Evolutionary conservation across 257 asterid species (phyloP), one percentile per base, ranked within the genome.

Genomic region (Gentiana straminea): DNA sequence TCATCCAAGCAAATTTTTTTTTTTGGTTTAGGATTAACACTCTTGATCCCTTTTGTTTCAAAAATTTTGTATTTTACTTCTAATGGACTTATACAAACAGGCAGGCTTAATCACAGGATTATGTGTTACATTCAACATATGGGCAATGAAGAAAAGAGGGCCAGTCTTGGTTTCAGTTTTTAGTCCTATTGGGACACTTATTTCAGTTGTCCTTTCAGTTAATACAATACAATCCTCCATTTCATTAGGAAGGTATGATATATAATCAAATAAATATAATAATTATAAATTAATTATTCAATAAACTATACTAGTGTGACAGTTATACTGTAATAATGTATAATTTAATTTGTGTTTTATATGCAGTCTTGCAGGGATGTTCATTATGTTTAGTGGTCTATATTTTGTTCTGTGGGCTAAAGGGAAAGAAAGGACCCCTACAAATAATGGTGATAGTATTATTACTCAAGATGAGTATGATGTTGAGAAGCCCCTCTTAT

Each of bases 121-220:
- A 58, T 80, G 96, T 15, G 68, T 75, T 45, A 84, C 90, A 69
- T 79, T 90, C 78, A 86, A 82, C 46, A 77, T 82, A 36, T 90
- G 97, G 97, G 96, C 96, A 41, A 80, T 90, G 94, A 82, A 82
- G 88, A 86, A 74, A 82, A 77, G 84, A 68, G 97, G 97, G 33
- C 97, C 97, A 33, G 91, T 90, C 3, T 61, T 90, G 69, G 97
- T 84, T 9, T 77, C 97, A 72, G 80, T 90, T 45, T 90, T 90
- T 67, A 86, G 81, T 46, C 97, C 96, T 15, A 82, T 86, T 46
- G 94, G 81, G 24, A 82, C 97, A 11, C 84, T 90, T 37, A 74
- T 90, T 58, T 75, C 96, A 1, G 73, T 85, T 8, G 32, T 81
- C 8, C 81, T 82, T 66, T 90, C 97, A 9, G 46, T 65, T 32